Evolutionary conservation across 768 basidiomycete genomes (phyloP), one percentile per base, ranked within the genome.

Genomic region (Phaffia australis): DNA sequence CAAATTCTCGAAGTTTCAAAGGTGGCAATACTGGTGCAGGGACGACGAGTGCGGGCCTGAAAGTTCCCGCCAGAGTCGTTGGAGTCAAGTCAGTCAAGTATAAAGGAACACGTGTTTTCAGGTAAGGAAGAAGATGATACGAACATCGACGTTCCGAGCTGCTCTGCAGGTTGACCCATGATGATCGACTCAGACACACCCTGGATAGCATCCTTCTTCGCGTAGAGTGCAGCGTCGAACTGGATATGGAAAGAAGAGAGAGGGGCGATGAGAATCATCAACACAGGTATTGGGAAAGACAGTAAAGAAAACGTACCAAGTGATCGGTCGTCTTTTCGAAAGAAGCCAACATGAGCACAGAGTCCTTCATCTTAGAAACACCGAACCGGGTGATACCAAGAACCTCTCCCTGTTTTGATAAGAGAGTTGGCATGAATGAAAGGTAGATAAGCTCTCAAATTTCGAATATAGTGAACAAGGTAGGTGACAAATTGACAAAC

Each of bases 291-390:
- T 42, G 4, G 35, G 35, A 11, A 42, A 42, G 35, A 42, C 4
- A 42, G 35, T 32, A 35, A 25, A 47, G 11, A 9, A 27, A 19
- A 73, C 75, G 65, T 46, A 77, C 76, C 69, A 99, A 79, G 76
- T 99, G 95, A 79, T 99, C 95, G 18, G 95, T 99, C 19, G 95
- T 98, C 80, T 98, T 98, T 78, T 99, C 95, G 77, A 99, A 99
- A 29, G 91, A 95, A 14, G 95, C 95, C 72, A 98, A 80, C 95
- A 98, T 99, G 72, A 99, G 83, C 0, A 97, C 93, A 50, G 78
- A 78, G 69, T 99, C 95, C 77, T 98, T 98, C 91, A 98, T 98
- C 79, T 97, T 97, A 9, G 93, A 89, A 29, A 99, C 94, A 74
- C 95, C 95, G 77, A 98, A 98, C 35, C 95, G 88, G 8, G 95